Percentiles rank a stretch among this genome's conserved stretches.
Conservation (phyloP, 257 asterid species). For the Echites panduratus region DNA sequence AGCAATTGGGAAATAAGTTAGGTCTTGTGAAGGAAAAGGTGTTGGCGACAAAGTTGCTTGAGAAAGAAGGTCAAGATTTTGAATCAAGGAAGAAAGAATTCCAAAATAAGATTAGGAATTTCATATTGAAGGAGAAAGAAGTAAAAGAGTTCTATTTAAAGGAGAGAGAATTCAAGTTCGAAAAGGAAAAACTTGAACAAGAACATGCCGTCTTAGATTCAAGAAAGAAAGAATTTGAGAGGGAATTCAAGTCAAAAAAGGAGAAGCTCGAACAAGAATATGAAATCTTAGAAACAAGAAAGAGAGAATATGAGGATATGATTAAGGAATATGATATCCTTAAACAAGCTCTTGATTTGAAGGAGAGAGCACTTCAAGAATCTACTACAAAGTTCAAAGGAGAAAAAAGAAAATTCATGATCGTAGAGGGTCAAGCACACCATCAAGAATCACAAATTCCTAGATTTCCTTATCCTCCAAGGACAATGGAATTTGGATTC, state of each 20-base stretch:
- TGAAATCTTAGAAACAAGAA: background rate
- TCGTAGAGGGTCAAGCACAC: background rate
- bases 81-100: constrained; percentile 7
- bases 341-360: background rate
- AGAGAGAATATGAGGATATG: background rate
- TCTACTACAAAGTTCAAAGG: constrained; percentile 7
- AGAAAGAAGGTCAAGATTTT: constrained; percentile 1
- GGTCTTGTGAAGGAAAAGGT: constrained; percentile 4
- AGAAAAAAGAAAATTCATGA: constrained; percentile 2
- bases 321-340: background rate
- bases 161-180: background rate
- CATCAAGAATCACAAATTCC: too few species aligned
- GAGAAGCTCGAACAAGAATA: background rate
- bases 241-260: background rate
- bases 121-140: background rate
- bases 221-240: background rate
- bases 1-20: constrained; percentile 23
- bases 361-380: constrained; percentile 18
- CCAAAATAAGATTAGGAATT: background rate
- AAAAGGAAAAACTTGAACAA: background rate
- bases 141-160: background rate
- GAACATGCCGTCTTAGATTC: background rate
- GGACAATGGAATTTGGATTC: too few species aligned
- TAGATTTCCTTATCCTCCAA: too few species aligned
- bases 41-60: background rate